A percentile compares a stretch with the other conserved stretches of the same genome.
phyloP scores from a whole-genome alignment of 2,329 filamentous ascomycete species.

The Furcasterigmium sp. region DNA sequence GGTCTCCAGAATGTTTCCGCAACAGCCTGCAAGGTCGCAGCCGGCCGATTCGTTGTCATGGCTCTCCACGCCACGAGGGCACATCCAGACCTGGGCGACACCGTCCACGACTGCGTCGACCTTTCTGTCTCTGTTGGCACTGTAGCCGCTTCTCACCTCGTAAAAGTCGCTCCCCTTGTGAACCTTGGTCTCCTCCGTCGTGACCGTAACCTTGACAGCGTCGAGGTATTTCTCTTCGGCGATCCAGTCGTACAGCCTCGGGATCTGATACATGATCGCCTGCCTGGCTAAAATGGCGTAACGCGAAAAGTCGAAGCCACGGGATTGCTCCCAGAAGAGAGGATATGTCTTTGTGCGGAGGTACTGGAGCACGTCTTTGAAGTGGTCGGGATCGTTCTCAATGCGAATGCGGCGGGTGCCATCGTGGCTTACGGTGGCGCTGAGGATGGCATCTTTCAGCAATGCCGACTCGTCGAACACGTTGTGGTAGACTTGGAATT shows the following conservation, averaged over 20 bases:
- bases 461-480: slow-evolving; percentile 8
- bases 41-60: slow-evolving; percentile 2
- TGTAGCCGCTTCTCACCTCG: not conserved
- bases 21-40: slow-evolving; percentile 2
- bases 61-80: not conserved
- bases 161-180: not conserved
- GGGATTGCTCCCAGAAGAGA: slow-evolving; percentile 22
- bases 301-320: slow-evolving; percentile 25
- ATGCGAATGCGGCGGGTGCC: slow-evolving; percentile 23
- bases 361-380: slow-evolving; percentile 27
- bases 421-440: slow-evolving; percentile 5
- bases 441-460: slow-evolving; percentile 6
- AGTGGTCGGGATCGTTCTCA: slow-evolving; percentile 28
- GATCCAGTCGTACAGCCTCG: slow-evolving; percentile 19
- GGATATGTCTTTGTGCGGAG: slow-evolving; percentile 26
- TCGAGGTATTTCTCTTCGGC: slow-evolving; percentile 11
- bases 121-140: not conserved
- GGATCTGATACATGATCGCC: slow-evolving; percentile 24
- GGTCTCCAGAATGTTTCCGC: not conserved
- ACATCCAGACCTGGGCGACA: slow-evolving; percentile 2
- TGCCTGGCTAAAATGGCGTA: slow-evolving; percentile 27
- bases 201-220: slow-evolving; percentile 9
- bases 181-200: not conserved
- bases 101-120: not conserved
- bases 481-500: slow-evolving; percentile 10